phyloP scores from a whole-genome alignment of 2,329 filamentous ascomycete genomes.

The Stromatinia cepivora region DNA sequence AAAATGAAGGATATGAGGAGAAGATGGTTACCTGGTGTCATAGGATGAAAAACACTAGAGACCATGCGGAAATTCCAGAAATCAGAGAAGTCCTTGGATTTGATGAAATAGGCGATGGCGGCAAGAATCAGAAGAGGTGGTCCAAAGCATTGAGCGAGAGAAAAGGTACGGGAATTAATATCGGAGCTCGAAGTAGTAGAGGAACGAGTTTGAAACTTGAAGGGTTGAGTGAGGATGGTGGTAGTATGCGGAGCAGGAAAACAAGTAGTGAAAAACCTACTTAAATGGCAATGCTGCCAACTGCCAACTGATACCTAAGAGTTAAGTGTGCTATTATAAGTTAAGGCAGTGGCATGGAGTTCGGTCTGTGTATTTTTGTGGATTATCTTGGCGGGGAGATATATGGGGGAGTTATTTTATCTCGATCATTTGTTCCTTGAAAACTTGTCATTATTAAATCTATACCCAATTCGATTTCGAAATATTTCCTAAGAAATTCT shows the following conservation, averaged over 20 bases:
- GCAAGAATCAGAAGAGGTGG: slow-evolving; percentile 49
- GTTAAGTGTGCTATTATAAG: background rate
- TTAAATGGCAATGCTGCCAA: background rate
- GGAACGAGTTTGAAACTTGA: slow-evolving; percentile 17
- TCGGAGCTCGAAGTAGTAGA: background rate
- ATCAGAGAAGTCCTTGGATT: slow-evolving; percentile 63
- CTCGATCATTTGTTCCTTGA: background rate
- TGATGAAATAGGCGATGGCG: slow-evolving; percentile 45
- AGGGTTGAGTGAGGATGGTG: slow-evolving; percentile 21
- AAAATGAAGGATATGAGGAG: slow-evolving; percentile 43
- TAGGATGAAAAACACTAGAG: slow-evolving; percentile 75
- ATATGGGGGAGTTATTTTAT: slow-evolving; percentile 13
- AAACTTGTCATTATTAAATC: background rate
- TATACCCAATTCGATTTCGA: slow-evolving; percentile 15
- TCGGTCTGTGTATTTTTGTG: slow-evolving; percentile 11
- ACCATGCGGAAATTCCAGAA: slow-evolving; percentile 71
- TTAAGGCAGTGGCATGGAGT: slow-evolving; percentile 3
- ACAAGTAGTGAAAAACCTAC: background rate
- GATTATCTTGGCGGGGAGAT: slow-evolving; percentile 1
- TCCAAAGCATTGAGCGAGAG: slow-evolving; percentile 48
- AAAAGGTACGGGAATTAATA: slow-evolving; percentile 55
- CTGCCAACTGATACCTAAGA: background rate
- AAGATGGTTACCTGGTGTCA: slow-evolving; percentile 77
- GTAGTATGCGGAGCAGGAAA: slow-evolving; percentile 12
- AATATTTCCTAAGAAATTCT: background rate